Base-by-base conservation (phyloP, 192 early-diverging fungal genomes). In the Cetraspora pellucida region DNA sequence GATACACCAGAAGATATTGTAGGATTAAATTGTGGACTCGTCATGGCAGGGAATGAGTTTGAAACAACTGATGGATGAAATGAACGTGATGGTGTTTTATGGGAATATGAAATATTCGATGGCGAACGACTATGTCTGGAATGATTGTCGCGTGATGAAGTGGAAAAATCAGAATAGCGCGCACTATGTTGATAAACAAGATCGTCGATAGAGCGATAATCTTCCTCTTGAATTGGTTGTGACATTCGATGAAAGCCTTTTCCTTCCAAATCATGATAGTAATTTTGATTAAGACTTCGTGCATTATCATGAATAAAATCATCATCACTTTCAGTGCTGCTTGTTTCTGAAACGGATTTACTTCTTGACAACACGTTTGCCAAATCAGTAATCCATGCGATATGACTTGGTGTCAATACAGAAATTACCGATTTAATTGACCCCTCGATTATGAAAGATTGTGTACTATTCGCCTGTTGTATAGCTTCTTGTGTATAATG, bases 301-400 rank as follows among this genome's bases (percentile, higher is more conserved):
- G 47, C 2, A 54, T 17, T 54, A 19, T 71, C 49, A 2, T 55
- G 46, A 72, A 72, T 54, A 19, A 54, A 31, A 54, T 72, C 70
- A 65, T 75, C 73, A 13, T 75, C 73, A 50, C 73, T 75, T 64
- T 75, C 73, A 2, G 44, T 64, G 43, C 23, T 46, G 10, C 57
- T 52, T 14, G 21, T 64, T 30, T 64, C 60, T 10, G 1, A 5
- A 59, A 17, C 30, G 27, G 55, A 47, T 63, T 60, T 64, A 21
- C 30, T 75, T 28, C 31, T 31, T 49, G 43, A 49, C 25, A 75
- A 50, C 10, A 59, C 43, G 6, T 60, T 63, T 1, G 81, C 69
- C 25, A 86, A 75, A 31, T 86, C 85, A 45, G 79, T 49, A n/a
- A 86, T 61, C 60, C 81, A 87, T 13, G 78, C 82, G 8, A 84